Conservation (phyloP, 768 basidiomycete genomes). For the Scleroderma bovista region DNA sequence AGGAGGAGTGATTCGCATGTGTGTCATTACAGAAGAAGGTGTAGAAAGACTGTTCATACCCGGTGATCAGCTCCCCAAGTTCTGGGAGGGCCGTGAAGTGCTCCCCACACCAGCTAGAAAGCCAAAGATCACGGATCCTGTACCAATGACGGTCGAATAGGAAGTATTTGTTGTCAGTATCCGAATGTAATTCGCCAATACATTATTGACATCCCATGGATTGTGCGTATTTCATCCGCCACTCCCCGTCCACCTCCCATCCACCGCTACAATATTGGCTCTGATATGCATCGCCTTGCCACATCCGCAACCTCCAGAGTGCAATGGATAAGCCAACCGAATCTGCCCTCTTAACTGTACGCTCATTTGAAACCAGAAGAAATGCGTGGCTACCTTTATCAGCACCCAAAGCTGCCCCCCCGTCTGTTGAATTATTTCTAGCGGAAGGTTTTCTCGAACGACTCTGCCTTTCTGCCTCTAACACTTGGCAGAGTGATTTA, state of each 20-base stretch:
- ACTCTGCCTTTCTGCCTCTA: slow-evolving; percentile 40
- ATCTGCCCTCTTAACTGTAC: slow-evolving; percentile 50
- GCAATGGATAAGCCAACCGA: slow-evolving; percentile 62
- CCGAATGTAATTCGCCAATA: slow-evolving; percentile 2
- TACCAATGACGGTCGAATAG: slow-evolving; percentile 44
- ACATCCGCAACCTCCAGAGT: slow-evolving; percentile 76
- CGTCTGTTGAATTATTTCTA: neutral
- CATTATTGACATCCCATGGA: slow-evolving; percentile 5
- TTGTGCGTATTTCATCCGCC: slow-evolving; percentile 16
- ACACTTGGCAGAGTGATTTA: slow-evolving; percentile 40
- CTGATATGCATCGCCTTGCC: slow-evolving; percentile 46
- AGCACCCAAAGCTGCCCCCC: slow-evolving; percentile 16
- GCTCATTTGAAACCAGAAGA: slow-evolving; percentile 48
- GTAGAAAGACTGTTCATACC: slow-evolving; percentile 93
- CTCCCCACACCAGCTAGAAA: slow-evolving; percentile 33
- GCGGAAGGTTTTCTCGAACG: slow-evolving; percentile 6
- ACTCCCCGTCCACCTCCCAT: slow-evolving; percentile 35
- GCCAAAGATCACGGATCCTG: slow-evolving; percentile 19
- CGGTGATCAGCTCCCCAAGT: slow-evolving; percentile 81
- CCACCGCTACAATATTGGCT: slow-evolving; percentile 3
- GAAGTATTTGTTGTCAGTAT: slow-evolving; percentile 7
- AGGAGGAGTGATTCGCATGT: slow-evolving; percentile 96
- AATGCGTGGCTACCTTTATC: slow-evolving; percentile 65
- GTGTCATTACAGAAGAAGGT: slow-evolving; percentile 87
- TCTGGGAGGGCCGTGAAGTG: slow-evolving; percentile 85